Percentiles rank a stretch among this genome's conserved stretches.
phyloP scores from a whole-genome alignment of 2,329 filamentous ascomycete genomes.

The Fusarium ambrosium region DNA sequence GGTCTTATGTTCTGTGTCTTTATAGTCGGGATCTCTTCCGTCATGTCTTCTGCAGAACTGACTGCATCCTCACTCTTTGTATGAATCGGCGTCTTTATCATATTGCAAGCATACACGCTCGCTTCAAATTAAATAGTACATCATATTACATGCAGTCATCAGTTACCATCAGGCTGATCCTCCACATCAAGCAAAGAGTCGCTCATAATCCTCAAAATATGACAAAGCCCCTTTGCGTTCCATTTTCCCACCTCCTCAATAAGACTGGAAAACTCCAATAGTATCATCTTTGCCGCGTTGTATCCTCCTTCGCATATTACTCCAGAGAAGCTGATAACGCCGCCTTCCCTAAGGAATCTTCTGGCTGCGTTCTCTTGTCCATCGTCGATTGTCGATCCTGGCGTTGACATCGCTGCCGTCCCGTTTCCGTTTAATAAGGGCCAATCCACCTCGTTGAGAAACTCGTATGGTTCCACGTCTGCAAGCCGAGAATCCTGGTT shows the following conservation, averaged over 20 bases:
- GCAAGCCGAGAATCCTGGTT: not conserved
- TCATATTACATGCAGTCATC: not conserved
- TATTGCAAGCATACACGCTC: not conserved
- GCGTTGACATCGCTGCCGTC: not conserved
- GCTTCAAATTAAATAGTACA: not conserved
- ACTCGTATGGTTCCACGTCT: constrained; percentile 5
- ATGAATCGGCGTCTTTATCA: not conserved
- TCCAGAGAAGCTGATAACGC: not conserved
- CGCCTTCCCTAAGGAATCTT: not conserved
- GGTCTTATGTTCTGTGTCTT: not conserved
- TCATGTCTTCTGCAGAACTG: not conserved
- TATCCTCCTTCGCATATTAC: not conserved
- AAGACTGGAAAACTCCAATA: not conserved
- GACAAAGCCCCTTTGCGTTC: not conserved
- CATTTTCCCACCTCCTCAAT: not conserved
- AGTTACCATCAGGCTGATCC: not conserved
- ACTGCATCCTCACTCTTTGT: not conserved
- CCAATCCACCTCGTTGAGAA: constrained; percentile 21
- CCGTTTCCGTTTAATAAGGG: not conserved
- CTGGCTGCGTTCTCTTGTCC: not conserved
- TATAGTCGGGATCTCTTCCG: not conserved
- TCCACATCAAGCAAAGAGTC: not conserved
- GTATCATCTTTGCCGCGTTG: not conserved
- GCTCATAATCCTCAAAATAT: not conserved
- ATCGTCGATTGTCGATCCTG: not conserved